phyloP scores from a whole-genome alignment of 805 yeast species.

The Pichia californica region DNA sequence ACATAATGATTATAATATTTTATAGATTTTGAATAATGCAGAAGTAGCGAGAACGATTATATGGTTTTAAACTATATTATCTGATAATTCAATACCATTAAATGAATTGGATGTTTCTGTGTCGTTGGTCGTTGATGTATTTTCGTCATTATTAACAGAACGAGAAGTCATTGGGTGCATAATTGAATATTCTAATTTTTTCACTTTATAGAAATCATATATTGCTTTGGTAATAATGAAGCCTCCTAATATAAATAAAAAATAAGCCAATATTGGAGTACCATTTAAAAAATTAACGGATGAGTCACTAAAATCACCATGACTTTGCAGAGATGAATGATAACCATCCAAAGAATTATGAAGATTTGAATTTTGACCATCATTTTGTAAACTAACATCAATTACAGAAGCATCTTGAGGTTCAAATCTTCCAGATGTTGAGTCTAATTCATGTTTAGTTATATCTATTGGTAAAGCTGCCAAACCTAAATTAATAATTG shows the following conservation, averaged over 20 bases:
- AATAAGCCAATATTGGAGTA: slow-evolving; percentile 50
- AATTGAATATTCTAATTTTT: slow-evolving; percentile 64
- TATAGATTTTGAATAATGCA: too few relatives aligned
- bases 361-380: slow-evolving; percentile 17
- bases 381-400: slow-evolving; percentile 29
- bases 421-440: slow-evolving; percentile 34
- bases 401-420: slow-evolving; percentile 55
- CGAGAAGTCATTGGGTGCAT: slow-evolving; percentile 14
- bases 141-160: too few relatives aligned
- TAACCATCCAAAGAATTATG: slow-evolving; percentile 27
- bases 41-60: too few relatives aligned
- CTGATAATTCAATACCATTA: too few relatives aligned
- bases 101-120: too few relatives aligned
- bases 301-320: slow-evolving; percentile 6
- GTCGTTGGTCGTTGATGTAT: not conserved
- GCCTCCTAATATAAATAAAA: slow-evolving; percentile 61
- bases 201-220: slow-evolving; percentile 69
- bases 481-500: slow-evolving; percentile 67
- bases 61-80: too few relatives aligned
- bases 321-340: slow-evolving; percentile 18
- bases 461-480: slow-evolving; percentile 41
- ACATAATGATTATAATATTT: too few relatives aligned
- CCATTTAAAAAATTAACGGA: slow-evolving; percentile 8
- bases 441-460: slow-evolving; percentile 13
- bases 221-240: slow-evolving; percentile 60